Conservation (phyloP, 2,329 filamentous ascomycete species). For the Nothophaeocryptopus gaeumannii region DNA sequence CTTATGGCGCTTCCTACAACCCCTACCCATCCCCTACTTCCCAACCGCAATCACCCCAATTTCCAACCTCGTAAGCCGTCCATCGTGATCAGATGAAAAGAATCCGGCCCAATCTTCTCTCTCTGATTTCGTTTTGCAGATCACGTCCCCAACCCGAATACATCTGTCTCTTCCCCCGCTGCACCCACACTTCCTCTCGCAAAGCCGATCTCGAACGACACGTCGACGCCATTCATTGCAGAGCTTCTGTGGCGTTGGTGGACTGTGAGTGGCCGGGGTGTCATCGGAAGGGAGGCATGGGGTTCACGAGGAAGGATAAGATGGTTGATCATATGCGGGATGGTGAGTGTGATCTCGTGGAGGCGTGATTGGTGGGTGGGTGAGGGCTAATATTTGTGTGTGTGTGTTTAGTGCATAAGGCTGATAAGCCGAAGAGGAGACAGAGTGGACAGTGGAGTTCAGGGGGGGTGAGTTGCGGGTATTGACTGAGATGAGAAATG, state of each 20-base stretch:
- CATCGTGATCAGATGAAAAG: background rate
- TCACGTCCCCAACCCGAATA: background rate
- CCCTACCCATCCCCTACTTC: conserved; percentile 2
- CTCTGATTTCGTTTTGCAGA: too few relatives aligned
- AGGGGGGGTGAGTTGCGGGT: background rate
- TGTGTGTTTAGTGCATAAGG: conserved; percentile 46
- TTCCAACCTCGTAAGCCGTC: background rate
- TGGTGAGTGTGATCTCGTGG: too few relatives aligned
- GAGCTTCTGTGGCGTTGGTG: conserved; percentile 33
- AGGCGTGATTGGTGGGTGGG: too few relatives aligned
- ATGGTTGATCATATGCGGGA: conserved; percentile 56
- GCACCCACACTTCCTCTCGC: conserved; percentile 40
- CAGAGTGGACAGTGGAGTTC: too few relatives aligned
- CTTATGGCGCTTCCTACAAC: background rate
- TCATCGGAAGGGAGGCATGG: conserved; percentile 43
- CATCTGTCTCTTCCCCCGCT: conserved; percentile 14
- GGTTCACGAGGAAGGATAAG: conserved; percentile 58
- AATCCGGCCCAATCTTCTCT: too few relatives aligned
- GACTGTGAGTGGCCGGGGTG: conserved; percentile 47
- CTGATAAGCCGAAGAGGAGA: conserved; percentile 42
- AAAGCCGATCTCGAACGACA: conserved; percentile 52
- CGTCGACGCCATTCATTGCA: conserved; percentile 46
- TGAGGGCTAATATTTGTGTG: too few relatives aligned
- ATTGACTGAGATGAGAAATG: background rate
- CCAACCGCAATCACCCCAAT: conserved; percentile 1